These are phyloP conservation scores for Xylaria sp. DNA, from an alignment of 2,329 filamentous ascomycete genomes.

Conservation along the genomic window DNA sequence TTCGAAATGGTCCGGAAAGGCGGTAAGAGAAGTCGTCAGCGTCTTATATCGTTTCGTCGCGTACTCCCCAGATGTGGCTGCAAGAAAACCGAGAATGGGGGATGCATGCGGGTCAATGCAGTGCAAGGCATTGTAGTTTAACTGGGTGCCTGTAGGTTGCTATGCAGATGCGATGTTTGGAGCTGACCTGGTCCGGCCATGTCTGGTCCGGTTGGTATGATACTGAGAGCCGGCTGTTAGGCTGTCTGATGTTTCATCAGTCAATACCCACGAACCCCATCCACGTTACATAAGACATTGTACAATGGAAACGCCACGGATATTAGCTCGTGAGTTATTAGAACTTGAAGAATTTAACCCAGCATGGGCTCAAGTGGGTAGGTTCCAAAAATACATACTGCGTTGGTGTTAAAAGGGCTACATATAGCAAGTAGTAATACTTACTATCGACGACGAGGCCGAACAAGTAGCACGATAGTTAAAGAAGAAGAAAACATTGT, in stretches of 20 bases:
- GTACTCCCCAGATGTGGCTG: slow-evolving; percentile 41
- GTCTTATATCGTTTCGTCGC: slow-evolving; percentile 32
- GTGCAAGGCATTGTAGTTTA: slow-evolving; percentile 34
- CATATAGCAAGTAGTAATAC: neutral
- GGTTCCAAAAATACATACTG: slow-evolving; percentile 1
- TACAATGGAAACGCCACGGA: slow-evolving; percentile 8
- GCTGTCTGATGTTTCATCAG: slow-evolving; percentile 22
- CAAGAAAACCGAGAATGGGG: slow-evolving; percentile 40
- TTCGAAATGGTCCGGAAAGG: slow-evolving; percentile 39
- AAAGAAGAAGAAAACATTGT: neutral
- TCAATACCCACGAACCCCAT: slow-evolving; percentile 23
- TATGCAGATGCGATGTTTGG: slow-evolving; percentile 32
- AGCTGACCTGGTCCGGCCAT: slow-evolving; percentile 33
- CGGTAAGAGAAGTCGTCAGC: slow-evolving; percentile 40
- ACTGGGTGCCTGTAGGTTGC: slow-evolving; percentile 26
- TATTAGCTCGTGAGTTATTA: neutral
- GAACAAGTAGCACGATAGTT: slow-evolving; percentile 2
- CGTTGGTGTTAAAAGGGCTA: neutral
- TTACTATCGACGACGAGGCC: slow-evolving; percentile 4
- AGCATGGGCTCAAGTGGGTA: slow-evolving; percentile 14
- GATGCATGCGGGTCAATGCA: slow-evolving; percentile 37
- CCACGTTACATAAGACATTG: slow-evolving; percentile 22
- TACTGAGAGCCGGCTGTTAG: slow-evolving; percentile 30
- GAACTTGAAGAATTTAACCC: slow-evolving; percentile 13
- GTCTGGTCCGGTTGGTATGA: slow-evolving; percentile 30